Evolutionary conservation across 2,329 filamentous ascomycete species (phyloP).

Genomic region (Amauroascus niger): DNA sequence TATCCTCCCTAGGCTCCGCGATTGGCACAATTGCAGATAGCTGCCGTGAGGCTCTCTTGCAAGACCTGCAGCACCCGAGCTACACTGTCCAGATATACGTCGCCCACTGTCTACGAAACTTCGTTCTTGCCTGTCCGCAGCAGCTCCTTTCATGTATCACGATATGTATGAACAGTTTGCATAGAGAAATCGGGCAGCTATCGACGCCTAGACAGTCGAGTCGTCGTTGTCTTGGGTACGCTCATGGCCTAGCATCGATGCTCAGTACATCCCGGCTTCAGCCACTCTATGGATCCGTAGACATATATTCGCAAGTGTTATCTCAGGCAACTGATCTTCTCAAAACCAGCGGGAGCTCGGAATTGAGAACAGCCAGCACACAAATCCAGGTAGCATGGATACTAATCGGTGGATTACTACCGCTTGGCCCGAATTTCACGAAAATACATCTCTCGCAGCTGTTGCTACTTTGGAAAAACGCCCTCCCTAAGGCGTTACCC

Average conservation of each 20-base stretch:
- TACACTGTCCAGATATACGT: slow-evolving; percentile 92
- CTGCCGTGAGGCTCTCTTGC: slow-evolving; percentile 76
- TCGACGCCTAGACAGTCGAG: slow-evolving; percentile 66
- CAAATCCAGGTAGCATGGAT: slow-evolving; percentile 98
- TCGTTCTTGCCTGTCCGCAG: slow-evolving; percentile 83
- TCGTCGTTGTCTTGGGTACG: slow-evolving; percentile 77
- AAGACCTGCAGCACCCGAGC: slow-evolving; percentile 86
- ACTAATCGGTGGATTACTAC: slow-evolving; percentile 91
- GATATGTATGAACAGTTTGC: slow-evolving; percentile 92
- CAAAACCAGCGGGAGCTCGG: slow-evolving; percentile 84
- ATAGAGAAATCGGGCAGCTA: slow-evolving; percentile 71
- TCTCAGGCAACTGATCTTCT: slow-evolving; percentile 84
- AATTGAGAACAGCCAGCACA: slow-evolving; percentile 80
- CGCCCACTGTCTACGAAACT: slow-evolving; percentile 73
- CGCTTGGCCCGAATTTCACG: slow-evolving; percentile 91
- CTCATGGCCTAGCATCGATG: slow-evolving; percentile 81
- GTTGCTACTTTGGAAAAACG: slow-evolving; percentile 92
- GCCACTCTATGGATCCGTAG: slow-evolving; percentile 86
- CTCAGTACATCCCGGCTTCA: slow-evolving; percentile 81
- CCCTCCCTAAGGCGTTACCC: slow-evolving; percentile 83
- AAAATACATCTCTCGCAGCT: slow-evolving; percentile 96
- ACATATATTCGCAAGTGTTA: slow-evolving; percentile 85
- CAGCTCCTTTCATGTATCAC: slow-evolving; percentile 85
- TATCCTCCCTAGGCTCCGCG: slow-evolving; percentile 71
- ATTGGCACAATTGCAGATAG: slow-evolving; percentile 67